Percentiles rank a stretch among this genome's conserved stretches.
phyloP scores from a whole-genome alignment of 164 flowering plant genomes.

The Stephania cephalantha region DNA sequence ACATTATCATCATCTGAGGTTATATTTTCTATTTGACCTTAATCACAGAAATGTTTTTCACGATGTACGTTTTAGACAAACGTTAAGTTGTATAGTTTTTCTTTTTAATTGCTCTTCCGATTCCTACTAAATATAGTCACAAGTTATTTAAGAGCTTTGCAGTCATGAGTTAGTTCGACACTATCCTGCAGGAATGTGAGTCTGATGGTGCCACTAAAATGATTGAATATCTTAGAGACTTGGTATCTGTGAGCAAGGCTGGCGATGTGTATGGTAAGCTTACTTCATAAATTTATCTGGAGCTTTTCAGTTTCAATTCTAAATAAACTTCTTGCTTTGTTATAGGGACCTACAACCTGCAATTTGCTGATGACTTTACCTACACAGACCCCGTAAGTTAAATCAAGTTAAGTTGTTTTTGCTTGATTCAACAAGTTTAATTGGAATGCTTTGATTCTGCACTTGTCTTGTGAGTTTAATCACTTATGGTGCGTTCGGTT shows the following conservation, averaged over 20 bases:
- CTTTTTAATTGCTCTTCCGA: background rate
- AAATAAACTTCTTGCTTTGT: constrained; percentile 12
- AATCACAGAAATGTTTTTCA: background rate
- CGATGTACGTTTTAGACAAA: background rate
- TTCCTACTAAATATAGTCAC: background rate
- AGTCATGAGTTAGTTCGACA: background rate
- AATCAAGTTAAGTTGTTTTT: background rate
- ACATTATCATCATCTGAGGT: background rate
- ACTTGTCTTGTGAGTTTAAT: no score
- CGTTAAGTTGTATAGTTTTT: background rate
- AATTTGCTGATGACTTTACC: constrained; percentile 88
- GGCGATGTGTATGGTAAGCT: constrained; percentile 80
- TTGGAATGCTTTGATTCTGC: background rate
- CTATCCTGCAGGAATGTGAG: constrained; percentile 75
- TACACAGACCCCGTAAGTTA: constrained; percentile 94
- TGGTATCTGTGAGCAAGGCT: constrained; percentile 62
- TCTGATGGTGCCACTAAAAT: constrained; percentile 95
- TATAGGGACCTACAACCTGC: constrained; percentile 67
- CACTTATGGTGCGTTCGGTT: no score
- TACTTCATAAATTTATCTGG: background rate
- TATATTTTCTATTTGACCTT: background rate
- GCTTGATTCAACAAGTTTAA: background rate
- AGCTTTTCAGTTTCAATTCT: constrained; percentile 4
- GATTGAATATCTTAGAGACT: constrained; percentile 73
- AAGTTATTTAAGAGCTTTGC: background rate